These are phyloP conservation scores for Penicillium vulpinum DNA, from an alignment of 2,329 filamentous ascomycete species.

Conservation along the genomic window DNA sequence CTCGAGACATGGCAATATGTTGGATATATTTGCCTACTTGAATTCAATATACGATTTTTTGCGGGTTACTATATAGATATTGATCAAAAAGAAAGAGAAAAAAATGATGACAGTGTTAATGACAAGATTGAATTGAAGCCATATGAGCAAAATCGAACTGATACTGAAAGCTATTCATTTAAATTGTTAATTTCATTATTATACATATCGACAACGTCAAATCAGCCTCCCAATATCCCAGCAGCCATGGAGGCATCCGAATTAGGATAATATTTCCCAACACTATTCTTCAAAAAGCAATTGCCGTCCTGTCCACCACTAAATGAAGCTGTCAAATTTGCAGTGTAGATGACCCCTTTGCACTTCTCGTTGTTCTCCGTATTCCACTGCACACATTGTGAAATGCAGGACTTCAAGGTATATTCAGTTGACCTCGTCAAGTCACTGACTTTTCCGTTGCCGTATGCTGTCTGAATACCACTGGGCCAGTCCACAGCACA, in stretches of 20 bases:
- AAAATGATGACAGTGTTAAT: no score
- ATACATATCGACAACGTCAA: background rate
- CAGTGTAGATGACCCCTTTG: conserved; percentile 3
- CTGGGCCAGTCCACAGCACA: background rate
- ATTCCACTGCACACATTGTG: background rate
- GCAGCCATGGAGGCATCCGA: background rate
- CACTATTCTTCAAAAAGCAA: conserved; percentile 7
- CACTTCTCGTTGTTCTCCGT: background rate
- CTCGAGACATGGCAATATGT: no score
- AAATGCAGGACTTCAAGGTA: background rate
- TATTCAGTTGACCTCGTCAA: background rate
- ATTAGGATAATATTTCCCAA: conserved; percentile 1
- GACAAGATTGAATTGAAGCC: no score
- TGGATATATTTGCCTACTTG: no score
- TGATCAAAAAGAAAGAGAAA: background rate
- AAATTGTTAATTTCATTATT: background rate
- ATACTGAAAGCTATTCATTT: no score
- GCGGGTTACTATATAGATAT: no score
- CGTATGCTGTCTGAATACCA: background rate
- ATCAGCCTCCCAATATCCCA: background rate
- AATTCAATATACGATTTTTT: no score
- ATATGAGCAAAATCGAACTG: no score
- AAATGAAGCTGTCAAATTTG: conserved; percentile 7
- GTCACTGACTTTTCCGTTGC: background rate
- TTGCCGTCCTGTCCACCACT: conserved; percentile 7